Evolutionary conservation across 108 stramenopile species (phyloP), one percentile per base, ranked within the genome.

Genomic region (Cyclotella sp.): DNA sequence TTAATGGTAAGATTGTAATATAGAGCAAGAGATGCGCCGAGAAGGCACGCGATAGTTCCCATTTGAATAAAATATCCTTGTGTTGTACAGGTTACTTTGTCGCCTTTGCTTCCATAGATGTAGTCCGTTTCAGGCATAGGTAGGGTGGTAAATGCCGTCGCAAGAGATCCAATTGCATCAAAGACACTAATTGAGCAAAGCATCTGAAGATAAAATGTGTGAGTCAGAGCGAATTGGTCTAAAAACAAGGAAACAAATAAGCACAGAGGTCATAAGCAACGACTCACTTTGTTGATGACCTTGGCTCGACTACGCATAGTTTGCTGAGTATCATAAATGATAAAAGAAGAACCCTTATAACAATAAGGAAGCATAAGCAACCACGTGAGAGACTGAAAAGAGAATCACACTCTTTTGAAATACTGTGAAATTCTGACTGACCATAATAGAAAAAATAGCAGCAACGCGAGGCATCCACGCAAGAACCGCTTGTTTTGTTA

Each of bases 61-160:
- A n/a, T n/a, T n/a, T n/a, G n/a, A n/a, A n/a, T n/a, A n/a, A n/a
- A n/a, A n/a, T 80, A 84, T 11, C 73, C 84, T 68, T 84, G 84
- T 16, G 79, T 75, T 14, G 57, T 76, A 62, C 84, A 84, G 28
- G 84, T 71, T 16, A 21, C 46, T n/a, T 63, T 21, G 59, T 76
- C 80, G 0, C 84, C 84, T 13, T 49, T 42, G 9, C 45, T 51
- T 30, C 83, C 79, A 10, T 77, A 55, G 27, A 87, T 47, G 22
- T 57, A 68, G 24, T 68, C 29, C 8, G 68, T 52, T 28, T n/a
- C 2, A 5, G 75, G 75, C 7, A 40, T 67, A 10, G 75, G 75
- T 5, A 76, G 67, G 9, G 75, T 68, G n/a, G 75, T 76, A 5
- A 76, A 76, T 6, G 58, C 15, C 9, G 34, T 55, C 3, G 67